phyloP scores from a whole-genome alignment of 768 basidiomycete genomes.

The Infundibulicybe gibba region DNA sequence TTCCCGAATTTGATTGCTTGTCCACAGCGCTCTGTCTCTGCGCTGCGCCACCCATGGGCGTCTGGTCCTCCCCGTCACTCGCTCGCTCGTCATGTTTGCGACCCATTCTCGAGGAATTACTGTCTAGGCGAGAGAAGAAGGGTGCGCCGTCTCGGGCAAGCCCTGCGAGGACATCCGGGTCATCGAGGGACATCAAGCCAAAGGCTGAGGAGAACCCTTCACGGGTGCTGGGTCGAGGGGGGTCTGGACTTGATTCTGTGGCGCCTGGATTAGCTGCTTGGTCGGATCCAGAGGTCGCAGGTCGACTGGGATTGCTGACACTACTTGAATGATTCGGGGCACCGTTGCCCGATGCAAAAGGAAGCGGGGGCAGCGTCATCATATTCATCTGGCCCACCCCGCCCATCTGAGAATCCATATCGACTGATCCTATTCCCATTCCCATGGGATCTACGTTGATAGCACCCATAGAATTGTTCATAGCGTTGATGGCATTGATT shows the following conservation, averaged over 20 bases:
- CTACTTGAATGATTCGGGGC: no score
- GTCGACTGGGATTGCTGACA: no score
- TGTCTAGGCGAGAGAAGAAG: conserved; percentile 46
- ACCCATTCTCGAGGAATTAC: conserved; percentile 10
- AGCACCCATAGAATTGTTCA: no score
- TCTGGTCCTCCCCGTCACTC: background rate
- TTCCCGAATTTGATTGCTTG: conserved; percentile 16
- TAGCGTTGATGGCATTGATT: no score
- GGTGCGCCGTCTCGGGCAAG: conserved; percentile 55
- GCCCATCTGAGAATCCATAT: no score
- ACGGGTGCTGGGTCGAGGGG: conserved; percentile 18
- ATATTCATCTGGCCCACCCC: no score
- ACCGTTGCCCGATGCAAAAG: no score
- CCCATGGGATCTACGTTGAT: no score
- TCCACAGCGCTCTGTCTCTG: conserved; percentile 15
- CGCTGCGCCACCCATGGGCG: background rate
- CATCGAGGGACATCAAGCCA: conserved; percentile 74
- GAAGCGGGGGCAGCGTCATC: no score
- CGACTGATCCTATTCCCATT: no score
- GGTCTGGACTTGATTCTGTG: background rate
- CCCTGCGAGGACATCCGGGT: conserved; percentile 63
- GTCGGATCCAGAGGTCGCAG: no score
- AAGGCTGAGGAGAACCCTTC: conserved; percentile 60
- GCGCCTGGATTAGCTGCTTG: background rate
- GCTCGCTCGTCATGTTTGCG: conserved; percentile 21